Conservation (phyloP, 2,329 filamentous ascomycete genomes). For the Aspergillus hortae region DNA sequence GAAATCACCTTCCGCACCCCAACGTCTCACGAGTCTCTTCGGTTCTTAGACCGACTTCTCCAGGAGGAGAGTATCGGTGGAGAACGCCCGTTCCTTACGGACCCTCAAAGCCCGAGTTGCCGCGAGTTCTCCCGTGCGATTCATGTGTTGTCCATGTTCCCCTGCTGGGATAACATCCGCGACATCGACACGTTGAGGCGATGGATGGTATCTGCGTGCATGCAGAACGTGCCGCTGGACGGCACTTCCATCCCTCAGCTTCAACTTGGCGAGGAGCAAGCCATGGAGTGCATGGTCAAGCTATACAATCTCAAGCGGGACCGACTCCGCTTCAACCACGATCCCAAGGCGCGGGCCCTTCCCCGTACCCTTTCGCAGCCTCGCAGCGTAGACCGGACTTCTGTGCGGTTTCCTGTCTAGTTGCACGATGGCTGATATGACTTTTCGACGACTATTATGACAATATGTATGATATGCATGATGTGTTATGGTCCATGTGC, state of each 20-base stretch:
- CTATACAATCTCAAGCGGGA: constrained; percentile 18
- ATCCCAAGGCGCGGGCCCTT: constrained; percentile 15
- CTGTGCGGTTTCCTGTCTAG: constrained; percentile 17
- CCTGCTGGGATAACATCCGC: constrained; percentile 18
- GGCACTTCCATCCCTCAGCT: constrained; percentile 4
- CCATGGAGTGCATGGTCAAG: constrained; percentile 17
- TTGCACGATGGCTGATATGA: background rate
- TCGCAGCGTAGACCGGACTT: constrained; percentile 10
- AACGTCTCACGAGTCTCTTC: constrained; percentile 17
- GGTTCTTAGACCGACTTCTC: constrained; percentile 15
- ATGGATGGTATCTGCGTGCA: constrained; percentile 16
- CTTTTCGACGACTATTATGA: background rate
- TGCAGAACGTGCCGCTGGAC: constrained; percentile 15
- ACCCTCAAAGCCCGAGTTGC: constrained; percentile 12
- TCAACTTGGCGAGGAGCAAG: constrained; percentile 15
- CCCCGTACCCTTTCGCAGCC: constrained; percentile 18
- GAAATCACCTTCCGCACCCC: constrained; percentile 18
- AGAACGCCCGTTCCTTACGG: constrained; percentile 11
- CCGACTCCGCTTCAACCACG: constrained; percentile 16
- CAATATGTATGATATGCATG: background rate
- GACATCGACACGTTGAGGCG: constrained; percentile 15
- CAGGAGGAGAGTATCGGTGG: constrained; percentile 12
- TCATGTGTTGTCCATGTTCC: constrained; percentile 19
- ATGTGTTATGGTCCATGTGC: background rate
- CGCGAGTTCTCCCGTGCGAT: constrained; percentile 19